A percentile compares a stretch with the other conserved stretches of the same genome.
Evolutionary conservation across 176 grass and related monocot genomes (phyloP).

Genomic region (Aegilops umbellulata): DNA sequence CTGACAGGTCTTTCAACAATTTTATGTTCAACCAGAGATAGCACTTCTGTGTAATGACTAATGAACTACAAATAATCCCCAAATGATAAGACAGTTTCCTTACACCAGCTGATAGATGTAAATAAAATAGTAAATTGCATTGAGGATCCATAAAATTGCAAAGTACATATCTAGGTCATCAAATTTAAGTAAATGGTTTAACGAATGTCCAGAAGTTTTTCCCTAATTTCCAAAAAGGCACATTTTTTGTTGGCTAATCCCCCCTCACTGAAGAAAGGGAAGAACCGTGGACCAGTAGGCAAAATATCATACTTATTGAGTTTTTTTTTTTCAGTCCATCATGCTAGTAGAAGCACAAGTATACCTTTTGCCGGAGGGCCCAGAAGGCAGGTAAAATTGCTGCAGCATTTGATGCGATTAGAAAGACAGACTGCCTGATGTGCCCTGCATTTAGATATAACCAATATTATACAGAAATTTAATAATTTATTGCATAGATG

Average conservation of each 20-base stretch:
- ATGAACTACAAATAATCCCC: constrained; percentile 1
- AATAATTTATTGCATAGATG: constrained; percentile 6
- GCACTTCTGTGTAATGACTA: not conserved
- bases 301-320: not conserved
- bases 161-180: constrained; percentile 10
- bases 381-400: constrained; percentile 87
- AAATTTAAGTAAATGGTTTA: constrained; percentile 6
- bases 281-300: not conserved
- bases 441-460: constrained; percentile 61
- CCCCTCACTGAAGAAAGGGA: not conserved
- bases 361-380: constrained; percentile 84
- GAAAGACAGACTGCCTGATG: constrained; percentile 90
- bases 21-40: constrained; percentile 16
- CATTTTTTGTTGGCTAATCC: not conserved
- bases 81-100: not conserved
- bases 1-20: not conserved
- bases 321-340: not conserved
- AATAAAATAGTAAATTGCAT: not conserved
- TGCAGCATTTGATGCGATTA: constrained; percentile 91
- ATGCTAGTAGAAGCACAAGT: constrained; percentile 20
- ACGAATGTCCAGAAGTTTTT: not conserved
- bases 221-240: not conserved
- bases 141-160: constrained; percentile 6
- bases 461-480: constrained; percentile 22
- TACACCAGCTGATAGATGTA: not conserved